A percentile compares a stretch with the other conserved stretches of the same genome.
phyloP scores from a whole-genome alignment of 208 protist genomes.

The Tritrichomonas musculus region DNA sequence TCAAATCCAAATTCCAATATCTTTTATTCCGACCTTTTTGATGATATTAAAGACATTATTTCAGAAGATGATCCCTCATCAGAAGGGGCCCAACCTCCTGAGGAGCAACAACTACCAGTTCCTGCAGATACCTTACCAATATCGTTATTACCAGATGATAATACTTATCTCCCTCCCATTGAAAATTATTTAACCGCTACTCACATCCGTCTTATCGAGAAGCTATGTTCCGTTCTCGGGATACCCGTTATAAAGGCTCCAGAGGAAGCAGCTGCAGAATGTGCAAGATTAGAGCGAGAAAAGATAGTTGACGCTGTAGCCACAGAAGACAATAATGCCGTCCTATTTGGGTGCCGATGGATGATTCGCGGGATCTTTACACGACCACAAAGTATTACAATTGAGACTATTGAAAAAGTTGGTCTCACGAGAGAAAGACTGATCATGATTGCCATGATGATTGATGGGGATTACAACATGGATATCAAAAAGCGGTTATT shows the following conservation, averaged over 20 bases:
- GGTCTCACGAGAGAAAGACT: neutral
- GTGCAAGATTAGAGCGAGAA: neutral
- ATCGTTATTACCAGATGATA: neutral
- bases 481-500: constrained; percentile 19
- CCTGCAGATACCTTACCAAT: neutral
- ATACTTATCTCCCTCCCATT: neutral
- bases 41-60: neutral
- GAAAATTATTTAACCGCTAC: constrained; percentile 14
- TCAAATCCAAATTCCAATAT: neutral
- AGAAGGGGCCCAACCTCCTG: neutral
- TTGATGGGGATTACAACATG: constrained; percentile 11
- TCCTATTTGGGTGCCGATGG: neutral
- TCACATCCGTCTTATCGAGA: neutral
- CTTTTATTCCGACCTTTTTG: neutral
- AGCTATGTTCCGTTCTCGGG: neutral
- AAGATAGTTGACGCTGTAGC: neutral
- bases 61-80: neutral
- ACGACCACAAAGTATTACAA: neutral
- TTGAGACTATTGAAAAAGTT: neutral
- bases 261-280: neutral
- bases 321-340: neutral
- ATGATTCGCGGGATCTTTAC: neutral
- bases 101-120: neutral
- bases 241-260: neutral
- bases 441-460: neutral